phyloP scores from a whole-genome alignment of 768 basidiomycete genomes.

The Amanita molliuscula region DNA sequence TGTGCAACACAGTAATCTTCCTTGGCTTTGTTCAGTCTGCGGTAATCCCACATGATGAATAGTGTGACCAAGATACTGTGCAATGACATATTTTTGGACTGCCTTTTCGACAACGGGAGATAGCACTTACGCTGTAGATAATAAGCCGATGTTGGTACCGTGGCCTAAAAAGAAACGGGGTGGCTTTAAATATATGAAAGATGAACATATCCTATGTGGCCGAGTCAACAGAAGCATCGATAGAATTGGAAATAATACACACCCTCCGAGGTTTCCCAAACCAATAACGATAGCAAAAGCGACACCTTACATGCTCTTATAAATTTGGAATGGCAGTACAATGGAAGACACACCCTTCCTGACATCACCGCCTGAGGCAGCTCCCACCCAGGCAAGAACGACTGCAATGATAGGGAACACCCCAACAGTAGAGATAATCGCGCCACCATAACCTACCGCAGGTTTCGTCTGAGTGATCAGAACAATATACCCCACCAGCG shows the following conservation, averaged over 20 bases:
- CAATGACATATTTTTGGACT: background rate
- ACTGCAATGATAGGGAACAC: conserved; percentile 41
- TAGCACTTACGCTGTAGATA: conserved; percentile 20
- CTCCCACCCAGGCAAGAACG: conserved; percentile 42
- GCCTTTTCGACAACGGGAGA: background rate
- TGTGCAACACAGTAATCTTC: conserved; percentile 31
- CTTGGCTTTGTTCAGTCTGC: conserved; percentile 37
- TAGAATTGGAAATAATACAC: conserved; percentile 5
- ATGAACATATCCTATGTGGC: conserved; percentile 26
- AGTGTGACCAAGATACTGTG: conserved; percentile 23
- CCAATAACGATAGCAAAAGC: conserved; percentile 44
- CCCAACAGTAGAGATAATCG: conserved; percentile 40
- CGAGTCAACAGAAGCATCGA: background rate
- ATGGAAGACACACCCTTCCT: conserved; percentile 26
- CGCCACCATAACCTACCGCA: conserved; percentile 34
- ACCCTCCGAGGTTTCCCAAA: conserved; percentile 43
- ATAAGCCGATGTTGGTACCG: conserved; percentile 21
- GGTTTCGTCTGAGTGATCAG: conserved; percentile 26
- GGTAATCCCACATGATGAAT: conserved; percentile 41
- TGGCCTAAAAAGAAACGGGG: conserved; percentile 29
- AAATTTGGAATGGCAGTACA: background rate
- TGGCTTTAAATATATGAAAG: conserved; percentile 27
- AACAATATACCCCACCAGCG: conserved; percentile 42
- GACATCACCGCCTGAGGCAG: conserved; percentile 45
- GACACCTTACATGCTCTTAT: conserved; percentile 15